Evolutionary conservation across 2,329 filamentous ascomycete genomes (phyloP), one percentile per base, ranked within the genome.

Genomic region (Ophiostoma perfectum): DNA sequence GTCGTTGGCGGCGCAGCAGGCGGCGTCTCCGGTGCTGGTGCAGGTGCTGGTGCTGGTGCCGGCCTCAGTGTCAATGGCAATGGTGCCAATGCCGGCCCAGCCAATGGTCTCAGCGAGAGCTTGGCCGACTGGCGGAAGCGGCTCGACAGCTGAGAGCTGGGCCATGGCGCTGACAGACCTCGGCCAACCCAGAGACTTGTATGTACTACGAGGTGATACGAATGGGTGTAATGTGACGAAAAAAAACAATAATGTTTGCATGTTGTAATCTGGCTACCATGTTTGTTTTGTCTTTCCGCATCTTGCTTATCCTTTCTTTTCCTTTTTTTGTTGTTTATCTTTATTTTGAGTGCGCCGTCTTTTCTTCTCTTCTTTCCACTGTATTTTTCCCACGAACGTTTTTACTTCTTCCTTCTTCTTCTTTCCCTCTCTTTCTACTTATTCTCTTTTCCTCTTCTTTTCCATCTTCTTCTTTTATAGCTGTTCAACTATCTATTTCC

Each of bases 71-170:
- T 66, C 18, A 63, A 63, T 49, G 75, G 75, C 66, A 74, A 72
- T 11, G 78, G 81, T 27, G 81, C 83, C 52, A 81, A 84, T 7
- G 76, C 75, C 44, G 79, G 79, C 5, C 74, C 81, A 4, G 44
- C 38, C 39, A 63, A 36, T 14, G 86, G 82, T 38, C 80, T 92
- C 73, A 92, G 86, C 74, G 89, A 89, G 75, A 92, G 87, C 73
- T 78, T 95, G 60, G 88, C 89, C 11, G 90, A 91, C 76, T 96
- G 92, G 92, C 84, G 91, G 73, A 90, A 91, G 78, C 84, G 90
- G 74, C 82, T 95, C 68, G 90, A 94, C 77, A 79, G 75, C 36
- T 72, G 18, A 49, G 18, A 62, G 41, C 55, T 42, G 58, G 27
- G 39, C n/a, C 42, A 2, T n/a, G 5, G n/a, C 5, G n/a, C 7